Conservation (phyloP, 805 yeast genomes). For the Saccharomycopsis lassenensis region DNA sequence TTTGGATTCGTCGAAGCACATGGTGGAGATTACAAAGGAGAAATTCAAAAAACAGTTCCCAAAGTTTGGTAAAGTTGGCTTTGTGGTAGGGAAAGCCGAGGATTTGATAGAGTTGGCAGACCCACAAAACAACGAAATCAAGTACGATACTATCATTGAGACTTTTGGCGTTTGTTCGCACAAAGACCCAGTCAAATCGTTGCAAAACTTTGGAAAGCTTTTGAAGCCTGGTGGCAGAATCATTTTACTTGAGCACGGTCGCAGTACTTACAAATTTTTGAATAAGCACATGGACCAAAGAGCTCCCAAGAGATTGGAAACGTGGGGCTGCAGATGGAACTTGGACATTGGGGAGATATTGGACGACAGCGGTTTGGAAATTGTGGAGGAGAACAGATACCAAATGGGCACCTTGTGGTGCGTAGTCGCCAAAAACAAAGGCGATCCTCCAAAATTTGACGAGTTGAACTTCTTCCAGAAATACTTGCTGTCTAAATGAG, state of each 20-base stretch:
- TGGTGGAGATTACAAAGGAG: constrained; percentile 71
- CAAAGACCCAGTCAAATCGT: constrained; percentile 78
- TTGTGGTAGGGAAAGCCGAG: constrained; percentile 86
- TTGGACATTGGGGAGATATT: constrained; percentile 83
- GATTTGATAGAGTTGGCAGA: constrained; percentile 52
- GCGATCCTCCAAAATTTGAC: constrained; percentile 37
- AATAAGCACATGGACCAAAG: constrained; percentile 73
- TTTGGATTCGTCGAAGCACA: constrained; percentile 71
- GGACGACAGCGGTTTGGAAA: constrained; percentile 72
- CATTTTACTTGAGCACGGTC: constrained; percentile 83
- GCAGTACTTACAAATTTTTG: constrained; percentile 69
- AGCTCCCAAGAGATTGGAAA: constrained; percentile 71
- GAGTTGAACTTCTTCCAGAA: constrained; percentile 17
- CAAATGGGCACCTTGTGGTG: constrained; percentile 94
- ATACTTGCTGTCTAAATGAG: too few relatives aligned
- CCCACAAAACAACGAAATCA: constrained; percentile 23
- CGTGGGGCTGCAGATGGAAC: constrained; percentile 98
- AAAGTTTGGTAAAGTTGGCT: constrained; percentile 59
- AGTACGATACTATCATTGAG: constrained; percentile 86
- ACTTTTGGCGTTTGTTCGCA: constrained; percentile 96
- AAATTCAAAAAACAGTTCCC: constrained; percentile 67
- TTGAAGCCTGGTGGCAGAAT: constrained; percentile 87
- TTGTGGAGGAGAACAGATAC: constrained; percentile 66
- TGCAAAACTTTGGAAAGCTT: constrained; percentile 59
- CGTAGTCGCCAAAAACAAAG: constrained; percentile 64